A percentile compares a stretch with the other conserved stretches of the same genome.
These are phyloP conservation scores for Penicillium ucsense DNA, from an alignment of 495 filamentous ascomycete genomes.

Conservation along the genomic window DNA sequence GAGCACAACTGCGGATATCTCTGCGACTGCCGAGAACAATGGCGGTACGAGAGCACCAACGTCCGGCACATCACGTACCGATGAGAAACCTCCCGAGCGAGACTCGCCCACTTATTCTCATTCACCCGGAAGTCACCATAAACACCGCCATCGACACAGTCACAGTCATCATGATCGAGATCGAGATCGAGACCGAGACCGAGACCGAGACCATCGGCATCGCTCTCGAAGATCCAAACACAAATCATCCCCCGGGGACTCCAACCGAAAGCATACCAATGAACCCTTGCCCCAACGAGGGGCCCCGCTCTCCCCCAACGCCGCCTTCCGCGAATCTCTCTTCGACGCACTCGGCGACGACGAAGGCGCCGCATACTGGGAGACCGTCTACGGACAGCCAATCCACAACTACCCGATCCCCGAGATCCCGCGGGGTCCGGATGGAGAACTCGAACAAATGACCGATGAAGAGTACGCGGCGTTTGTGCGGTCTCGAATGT, in stretches of 20 bases:
- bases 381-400: conserved; percentile 87
- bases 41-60: too few species aligned
- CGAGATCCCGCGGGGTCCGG: conserved; percentile 21
- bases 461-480: conserved; percentile 80
- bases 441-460: conserved; percentile 73
- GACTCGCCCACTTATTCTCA: too few species aligned
- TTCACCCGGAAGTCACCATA: not conserved
- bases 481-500: conserved; percentile 83
- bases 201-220: too few species aligned
- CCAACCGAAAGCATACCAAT: conserved; percentile 1
- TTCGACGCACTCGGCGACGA: conserved; percentile 99
- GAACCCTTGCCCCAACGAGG: not conserved
- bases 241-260: too few species aligned
- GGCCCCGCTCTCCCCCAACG: conserved; percentile 40
- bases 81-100: too few species aligned
- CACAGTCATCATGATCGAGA: too few species aligned
- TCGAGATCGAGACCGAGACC: too few species aligned
- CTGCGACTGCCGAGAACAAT: too few species aligned
- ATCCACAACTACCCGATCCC: conserved; percentile 56
- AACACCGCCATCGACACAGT: conserved; percentile 1
- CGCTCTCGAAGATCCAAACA: too few species aligned
- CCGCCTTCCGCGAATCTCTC: conserved; percentile 87
- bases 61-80: too few species aligned
- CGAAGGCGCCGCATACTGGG: conserved; percentile 92
- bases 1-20: too few species aligned